Evolutionary conservation across 257 asterid species (phyloP).

Genomic region (Fraxinus quadrangulata): DNA sequence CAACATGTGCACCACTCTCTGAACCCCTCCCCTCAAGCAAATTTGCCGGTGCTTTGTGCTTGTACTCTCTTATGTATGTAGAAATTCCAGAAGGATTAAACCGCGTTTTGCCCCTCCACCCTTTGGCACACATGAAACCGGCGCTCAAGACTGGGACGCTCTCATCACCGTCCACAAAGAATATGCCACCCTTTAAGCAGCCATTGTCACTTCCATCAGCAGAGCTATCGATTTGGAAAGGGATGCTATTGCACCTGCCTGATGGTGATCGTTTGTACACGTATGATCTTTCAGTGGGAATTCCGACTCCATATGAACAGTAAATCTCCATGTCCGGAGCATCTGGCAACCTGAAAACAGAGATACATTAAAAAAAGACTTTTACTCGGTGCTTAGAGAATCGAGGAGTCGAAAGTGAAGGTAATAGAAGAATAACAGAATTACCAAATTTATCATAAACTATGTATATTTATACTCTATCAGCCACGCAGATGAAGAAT

Average conservation of each 20-base stretch:
- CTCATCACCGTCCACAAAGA: slow-evolving; percentile 81
- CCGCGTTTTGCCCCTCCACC: slow-evolving; percentile 79
- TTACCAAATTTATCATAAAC: not conserved
- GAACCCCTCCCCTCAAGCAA: slow-evolving; percentile 80
- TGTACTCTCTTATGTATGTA: slow-evolving; percentile 65
- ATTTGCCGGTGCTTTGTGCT: slow-evolving; percentile 73
- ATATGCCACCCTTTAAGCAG: slow-evolving; percentile 78
- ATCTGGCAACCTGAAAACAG: slow-evolving; percentile 64
- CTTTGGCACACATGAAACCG: slow-evolving; percentile 86
- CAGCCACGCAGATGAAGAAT: not conserved
- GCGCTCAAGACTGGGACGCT: slow-evolving; percentile 74
- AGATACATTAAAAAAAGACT: not conserved
- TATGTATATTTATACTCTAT: not conserved
- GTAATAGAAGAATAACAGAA: not conserved
- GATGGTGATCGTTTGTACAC: slow-evolving; percentile 68
- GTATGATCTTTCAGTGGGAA: slow-evolving; percentile 88
- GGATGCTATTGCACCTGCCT: slow-evolving; percentile 64
- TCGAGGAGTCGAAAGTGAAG: not conserved
- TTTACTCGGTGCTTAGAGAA: not conserved
- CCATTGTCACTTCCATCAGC: slow-evolving; percentile 58
- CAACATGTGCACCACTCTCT: slow-evolving; percentile 83
- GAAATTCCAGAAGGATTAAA: slow-evolving; percentile 79
- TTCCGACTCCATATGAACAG: slow-evolving; percentile 78
- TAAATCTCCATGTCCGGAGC: slow-evolving; percentile 90
- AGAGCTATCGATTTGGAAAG: slow-evolving; percentile 79